phyloP scores from a whole-genome alignment of 75 land plant species.

The Pinus taeda region DNA sequence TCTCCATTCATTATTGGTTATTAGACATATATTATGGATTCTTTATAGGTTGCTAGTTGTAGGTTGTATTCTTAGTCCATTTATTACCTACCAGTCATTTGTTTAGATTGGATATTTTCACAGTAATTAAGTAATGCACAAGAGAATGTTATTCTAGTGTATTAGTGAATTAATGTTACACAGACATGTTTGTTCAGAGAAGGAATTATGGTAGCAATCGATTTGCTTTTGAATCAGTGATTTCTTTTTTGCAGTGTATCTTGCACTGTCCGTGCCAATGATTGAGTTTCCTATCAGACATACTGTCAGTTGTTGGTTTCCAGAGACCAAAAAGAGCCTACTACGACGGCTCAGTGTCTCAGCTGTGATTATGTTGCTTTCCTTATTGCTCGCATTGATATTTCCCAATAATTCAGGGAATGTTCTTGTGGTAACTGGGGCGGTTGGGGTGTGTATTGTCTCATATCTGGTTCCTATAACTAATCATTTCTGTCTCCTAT shows the following conservation, averaged over 20 bases:
- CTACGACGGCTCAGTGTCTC: slow-evolving; percentile 14
- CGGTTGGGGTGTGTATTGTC: slow-evolving; percentile 38
- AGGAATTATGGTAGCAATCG: no score
- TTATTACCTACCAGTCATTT: no score
- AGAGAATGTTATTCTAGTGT: no score
- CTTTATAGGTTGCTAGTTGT: no score
- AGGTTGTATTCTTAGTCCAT: no score
- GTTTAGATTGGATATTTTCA: no score
- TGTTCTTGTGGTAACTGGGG: slow-evolving; percentile 32
- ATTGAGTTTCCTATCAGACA: slow-evolving; percentile 36
- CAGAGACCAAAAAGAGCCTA: slow-evolving; percentile 8
- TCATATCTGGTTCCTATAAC: slow-evolving; percentile 30
- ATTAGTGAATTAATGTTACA: no score
- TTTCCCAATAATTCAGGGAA: slow-evolving; percentile 32
- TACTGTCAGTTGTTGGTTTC: slow-evolving; percentile 32
- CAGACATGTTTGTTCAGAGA: no score
- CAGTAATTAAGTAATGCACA: no score
- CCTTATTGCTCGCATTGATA: slow-evolving; percentile 11
- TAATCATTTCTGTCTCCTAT: slow-evolving; percentile 26
- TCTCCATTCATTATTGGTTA: no score
- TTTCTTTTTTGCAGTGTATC: slow-evolving; percentile 23
- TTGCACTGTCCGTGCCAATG: slow-evolving; percentile 26
- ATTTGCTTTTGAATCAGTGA: background rate
- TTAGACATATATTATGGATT: no score
- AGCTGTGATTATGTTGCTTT: slow-evolving; percentile 16